Percentiles rank a stretch among this genome's conserved stretches.
phyloP scores from a whole-genome alignment of 75 land plant genomes.

The Gnetum montanum region DNA sequence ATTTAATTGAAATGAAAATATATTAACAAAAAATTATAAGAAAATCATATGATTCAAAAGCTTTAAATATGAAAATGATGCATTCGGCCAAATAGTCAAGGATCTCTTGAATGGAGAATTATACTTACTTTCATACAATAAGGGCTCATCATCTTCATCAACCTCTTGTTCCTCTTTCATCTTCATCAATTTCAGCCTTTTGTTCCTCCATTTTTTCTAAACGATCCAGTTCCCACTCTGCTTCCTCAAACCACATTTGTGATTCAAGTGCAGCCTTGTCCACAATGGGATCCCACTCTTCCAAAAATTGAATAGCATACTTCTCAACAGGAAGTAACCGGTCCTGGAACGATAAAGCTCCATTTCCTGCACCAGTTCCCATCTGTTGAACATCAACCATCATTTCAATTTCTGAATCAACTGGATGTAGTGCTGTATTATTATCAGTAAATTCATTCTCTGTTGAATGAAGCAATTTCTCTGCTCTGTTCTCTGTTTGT shows the following conservation, averaged over 20 bases:
- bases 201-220: constrained; percentile 90
- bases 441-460: constrained; percentile 11
- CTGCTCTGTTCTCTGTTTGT: constrained; percentile 13
- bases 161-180: constrained; percentile 94
- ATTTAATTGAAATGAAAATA: too few relatives aligned
- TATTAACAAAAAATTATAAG: too few relatives aligned
- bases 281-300: constrained; percentile 90
- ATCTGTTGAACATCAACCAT: constrained; percentile 92
- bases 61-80: too few relatives aligned
- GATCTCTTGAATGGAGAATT: too few relatives aligned
- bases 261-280: constrained; percentile 62
- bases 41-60: too few relatives aligned
- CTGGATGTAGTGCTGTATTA: constrained; percentile 29
- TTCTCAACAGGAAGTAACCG: constrained; percentile 87
- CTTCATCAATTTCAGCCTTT: constrained; percentile 97
- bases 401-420: constrained; percentile 79
- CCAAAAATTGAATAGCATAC: constrained; percentile 93
- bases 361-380: constrained; percentile 88
- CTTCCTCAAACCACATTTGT: constrained; percentile 62
- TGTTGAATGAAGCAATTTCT: neutral
- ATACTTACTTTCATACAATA: constrained; percentile 91
- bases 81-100: constrained; percentile 82
- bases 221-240: constrained; percentile 94
- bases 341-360: constrained; percentile 69
- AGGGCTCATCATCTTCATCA: constrained; percentile 97